These are phyloP conservation scores for Pisolithus microcarpus DNA, from an alignment of 768 basidiomycete genomes.

Conservation along the genomic window DNA sequence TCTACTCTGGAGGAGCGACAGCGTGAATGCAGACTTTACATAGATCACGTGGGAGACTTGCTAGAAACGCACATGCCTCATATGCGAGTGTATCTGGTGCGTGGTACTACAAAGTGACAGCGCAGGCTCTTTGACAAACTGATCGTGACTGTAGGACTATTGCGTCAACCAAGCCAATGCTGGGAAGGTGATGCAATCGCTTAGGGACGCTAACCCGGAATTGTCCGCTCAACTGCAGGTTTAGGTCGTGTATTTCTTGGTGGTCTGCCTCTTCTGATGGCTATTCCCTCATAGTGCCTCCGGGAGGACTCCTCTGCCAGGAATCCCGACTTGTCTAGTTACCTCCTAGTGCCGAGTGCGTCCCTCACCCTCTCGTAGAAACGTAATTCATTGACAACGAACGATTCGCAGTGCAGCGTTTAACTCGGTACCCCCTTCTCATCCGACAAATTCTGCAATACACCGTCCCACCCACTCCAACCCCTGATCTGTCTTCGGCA, in stretches of 20 bases:
- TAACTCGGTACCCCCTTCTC: slow-evolving; percentile 89
- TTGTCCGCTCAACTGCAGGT: slow-evolving; percentile 58
- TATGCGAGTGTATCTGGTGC: slow-evolving; percentile 76
- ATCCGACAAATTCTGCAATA: slow-evolving; percentile 81
- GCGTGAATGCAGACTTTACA: slow-evolving; percentile 83
- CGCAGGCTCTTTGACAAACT: background rate
- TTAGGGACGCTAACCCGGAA: slow-evolving; percentile 60
- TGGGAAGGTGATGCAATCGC: slow-evolving; percentile 66
- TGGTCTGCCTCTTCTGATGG: too few relatives aligned
- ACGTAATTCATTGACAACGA: background rate
- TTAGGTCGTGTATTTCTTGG: too few relatives aligned
- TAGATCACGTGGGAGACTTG: slow-evolving; percentile 85
- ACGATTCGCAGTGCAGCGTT: slow-evolving; percentile 71
- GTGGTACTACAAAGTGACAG: slow-evolving; percentile 11
- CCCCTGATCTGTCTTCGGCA: slow-evolving; percentile 1
- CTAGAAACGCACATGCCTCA: slow-evolving; percentile 65
- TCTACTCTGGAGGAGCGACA: slow-evolving; percentile 89
- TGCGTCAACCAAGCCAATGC: slow-evolving; percentile 84
- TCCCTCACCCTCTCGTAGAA: too few relatives aligned
- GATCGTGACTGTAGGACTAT: slow-evolving; percentile 50
- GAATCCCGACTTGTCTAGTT: too few relatives aligned
- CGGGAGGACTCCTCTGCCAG: too few relatives aligned
- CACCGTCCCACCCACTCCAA: slow-evolving; percentile 46
- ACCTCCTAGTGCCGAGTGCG: too few relatives aligned
- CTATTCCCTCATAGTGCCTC: too few relatives aligned